Evolutionary conservation across 768 basidiomycete genomes (phyloP).

Genomic region (Hericium coralloides): DNA sequence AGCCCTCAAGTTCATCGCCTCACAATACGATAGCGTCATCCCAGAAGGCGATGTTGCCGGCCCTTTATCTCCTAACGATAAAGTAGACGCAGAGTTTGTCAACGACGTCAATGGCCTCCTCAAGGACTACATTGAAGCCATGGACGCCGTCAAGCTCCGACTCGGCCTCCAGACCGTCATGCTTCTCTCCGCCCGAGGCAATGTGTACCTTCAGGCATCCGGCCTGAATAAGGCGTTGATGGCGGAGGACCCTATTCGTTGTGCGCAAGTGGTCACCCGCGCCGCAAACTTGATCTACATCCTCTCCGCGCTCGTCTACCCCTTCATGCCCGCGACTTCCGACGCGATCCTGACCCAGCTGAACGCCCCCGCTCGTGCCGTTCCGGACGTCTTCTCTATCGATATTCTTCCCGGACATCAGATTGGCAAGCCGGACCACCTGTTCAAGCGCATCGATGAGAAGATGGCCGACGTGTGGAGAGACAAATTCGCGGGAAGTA

Average conservation of each 20-base stretch:
- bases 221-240: slow-evolving; percentile 88
- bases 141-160: slow-evolving; percentile 90
- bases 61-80: slow-evolving; percentile 58
- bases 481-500: slow-evolving; percentile 66
- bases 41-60: slow-evolving; percentile 75
- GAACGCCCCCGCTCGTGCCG: slow-evolving; percentile 77
- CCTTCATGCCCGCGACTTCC: slow-evolving; percentile 93
- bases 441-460: slow-evolving; percentile 94
- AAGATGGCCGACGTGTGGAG: slow-evolving; percentile 81
- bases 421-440: slow-evolving; percentile 77
- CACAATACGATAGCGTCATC: slow-evolving; percentile 71
- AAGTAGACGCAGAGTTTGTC: slow-evolving; percentile 67
- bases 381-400: slow-evolving; percentile 62
- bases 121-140: slow-evolving; percentile 71
- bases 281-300: slow-evolving; percentile 91
- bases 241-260: slow-evolving; percentile 70
- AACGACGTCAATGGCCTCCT: slow-evolving; percentile 70
- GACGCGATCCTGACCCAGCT: slow-evolving; percentile 76
- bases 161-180: slow-evolving; percentile 83
- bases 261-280: slow-evolving; percentile 83
- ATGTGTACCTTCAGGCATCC: slow-evolving; percentile 89
- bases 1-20: slow-evolving; percentile 82
- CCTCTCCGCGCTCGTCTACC: slow-evolving; percentile 77
- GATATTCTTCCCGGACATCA: slow-evolving; percentile 85
- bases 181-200: slow-evolving; percentile 82